Base-by-base conservation (phyloP, 2,329 filamentous ascomycete species). In the Monosporascus ibericus region DNA sequence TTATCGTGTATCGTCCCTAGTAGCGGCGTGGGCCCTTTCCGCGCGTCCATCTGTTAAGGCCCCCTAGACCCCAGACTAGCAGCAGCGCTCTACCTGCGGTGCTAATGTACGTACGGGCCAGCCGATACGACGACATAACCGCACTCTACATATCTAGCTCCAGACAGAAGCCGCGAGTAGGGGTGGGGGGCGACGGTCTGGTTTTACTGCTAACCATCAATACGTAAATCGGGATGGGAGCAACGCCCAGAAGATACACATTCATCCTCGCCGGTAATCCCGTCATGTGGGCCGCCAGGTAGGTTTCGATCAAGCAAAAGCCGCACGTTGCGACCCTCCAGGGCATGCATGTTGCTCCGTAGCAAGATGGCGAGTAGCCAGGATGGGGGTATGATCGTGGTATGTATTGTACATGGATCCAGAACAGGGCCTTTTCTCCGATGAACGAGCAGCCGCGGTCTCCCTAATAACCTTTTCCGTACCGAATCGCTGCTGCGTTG, bases 141-240 rank as follows among this genome's bases (percentile, higher is more conserved):
- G 64, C 64, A 65, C 64, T 63, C 58, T 57, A 66, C 64, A 65
- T 66, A 59, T 63, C 57, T 65, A 64, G 63, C 63, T 58, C 57
- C 57, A 60, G 62, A 60, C 63, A 57, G 54, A 55, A 42, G 20
- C 52, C 48, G 52, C 55, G 55, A 54, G 52, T 52, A 34, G 11
- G 30, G 30, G 11, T 3, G 9, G 27, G 27, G 27, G 30, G 30
- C 9, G 1, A 34, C 5, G 30, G 30, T 34, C 54, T 53, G 51
- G 47, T 46, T 47, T 27, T 50, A 30, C 53, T 55, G 51, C 51
- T 52, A 46, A 52, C 30, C 37, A 50, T 56, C 55, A 48, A 47
- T 47, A 56, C 48, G 48, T 52, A 47, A 47, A 40, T 53, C 48
- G 48, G 49, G 44, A 52, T 52, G 50, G 51, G 46, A 48, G 22